Percentiles rank a stretch among this genome's conserved stretches.
phyloP scores from a whole-genome alignment of 1,284 basidiomycete genomes.

The Melampsora larici-populina region DNA sequence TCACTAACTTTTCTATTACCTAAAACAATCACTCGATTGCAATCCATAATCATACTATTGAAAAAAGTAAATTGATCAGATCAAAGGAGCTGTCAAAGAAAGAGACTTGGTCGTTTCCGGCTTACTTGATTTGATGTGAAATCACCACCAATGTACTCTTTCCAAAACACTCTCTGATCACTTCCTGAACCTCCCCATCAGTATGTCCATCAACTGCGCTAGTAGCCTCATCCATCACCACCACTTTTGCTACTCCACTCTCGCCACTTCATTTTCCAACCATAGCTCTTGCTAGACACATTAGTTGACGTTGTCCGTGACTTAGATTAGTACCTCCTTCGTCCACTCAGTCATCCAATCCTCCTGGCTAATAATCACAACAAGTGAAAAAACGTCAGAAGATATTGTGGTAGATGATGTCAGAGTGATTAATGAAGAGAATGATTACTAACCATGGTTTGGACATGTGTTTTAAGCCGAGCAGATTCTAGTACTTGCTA shows the following conservation, averaged over 20 bases:
- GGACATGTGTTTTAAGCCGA: conserved; percentile 68
- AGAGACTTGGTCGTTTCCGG: neutral
- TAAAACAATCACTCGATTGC: conserved; percentile 59
- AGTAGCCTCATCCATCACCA: conserved; percentile 48
- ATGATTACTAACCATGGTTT: conserved; percentile 57
- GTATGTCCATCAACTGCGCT: conserved; percentile 55
- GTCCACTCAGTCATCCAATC: conserved; percentile 70
- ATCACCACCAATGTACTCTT: conserved; percentile 56
- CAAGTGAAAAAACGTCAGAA: neutral
- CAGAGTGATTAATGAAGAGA: neutral
- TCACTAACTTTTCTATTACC: conserved; percentile 60
- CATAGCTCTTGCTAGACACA: conserved; percentile 54
- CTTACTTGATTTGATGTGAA: conserved; percentile 56
- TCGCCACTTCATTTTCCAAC: conserved; percentile 58
- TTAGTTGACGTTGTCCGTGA: conserved; percentile 67
- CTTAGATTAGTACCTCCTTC: conserved; percentile 80
- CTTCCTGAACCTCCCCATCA: conserved; percentile 58
- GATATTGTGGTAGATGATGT: neutral
- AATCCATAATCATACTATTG: conserved; percentile 57
- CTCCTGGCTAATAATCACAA: conserved; percentile 56
- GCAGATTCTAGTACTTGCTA: conserved; percentile 72
- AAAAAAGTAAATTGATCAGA: neutral
- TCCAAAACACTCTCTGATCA: conserved; percentile 56
- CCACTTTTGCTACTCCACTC: conserved; percentile 11
- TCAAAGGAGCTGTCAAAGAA: neutral